Conservation (phyloP, 495 filamentous ascomycete genomes). For the Astrothelium subdiscretum region DNA sequence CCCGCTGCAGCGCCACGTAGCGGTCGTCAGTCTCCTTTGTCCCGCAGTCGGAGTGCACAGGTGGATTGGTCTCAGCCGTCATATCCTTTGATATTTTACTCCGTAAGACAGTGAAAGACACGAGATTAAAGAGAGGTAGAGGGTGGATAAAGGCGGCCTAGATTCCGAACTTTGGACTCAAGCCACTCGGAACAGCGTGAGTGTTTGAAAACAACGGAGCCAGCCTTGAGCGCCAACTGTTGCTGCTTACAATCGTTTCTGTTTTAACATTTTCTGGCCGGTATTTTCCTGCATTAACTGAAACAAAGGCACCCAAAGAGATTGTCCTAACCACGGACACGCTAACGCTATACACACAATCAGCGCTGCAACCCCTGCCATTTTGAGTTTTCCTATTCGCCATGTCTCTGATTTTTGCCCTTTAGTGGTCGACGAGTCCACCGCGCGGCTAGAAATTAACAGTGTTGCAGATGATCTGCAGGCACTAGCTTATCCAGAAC, state of each 20-base stretch:
- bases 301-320: not conserved
- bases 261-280: not conserved
- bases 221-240: not conserved
- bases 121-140: not conserved
- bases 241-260: not conserved
- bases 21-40: not conserved
- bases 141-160: not conserved
- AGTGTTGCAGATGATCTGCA: constrained; percentile 1
- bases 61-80: not conserved
- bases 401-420: not conserved
- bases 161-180: not conserved
- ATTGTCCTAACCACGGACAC: not conserved
- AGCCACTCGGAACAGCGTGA: not conserved
- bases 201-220: constrained; percentile 2
- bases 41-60: not conserved
- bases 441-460: constrained; percentile 1
- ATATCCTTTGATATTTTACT: not conserved
- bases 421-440: not conserved
- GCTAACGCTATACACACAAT: not conserved
- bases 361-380: not conserved
- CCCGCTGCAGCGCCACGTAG: not conserved
- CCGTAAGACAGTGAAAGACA: not conserved
- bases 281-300: not conserved
- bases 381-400: not conserved
- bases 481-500: not conserved